A percentile compares a stretch with the other conserved stretches of the same genome.
Evolutionary conservation across 305 asterid genomes (phyloP).

Genomic region (Solanum hybrid): DNA sequence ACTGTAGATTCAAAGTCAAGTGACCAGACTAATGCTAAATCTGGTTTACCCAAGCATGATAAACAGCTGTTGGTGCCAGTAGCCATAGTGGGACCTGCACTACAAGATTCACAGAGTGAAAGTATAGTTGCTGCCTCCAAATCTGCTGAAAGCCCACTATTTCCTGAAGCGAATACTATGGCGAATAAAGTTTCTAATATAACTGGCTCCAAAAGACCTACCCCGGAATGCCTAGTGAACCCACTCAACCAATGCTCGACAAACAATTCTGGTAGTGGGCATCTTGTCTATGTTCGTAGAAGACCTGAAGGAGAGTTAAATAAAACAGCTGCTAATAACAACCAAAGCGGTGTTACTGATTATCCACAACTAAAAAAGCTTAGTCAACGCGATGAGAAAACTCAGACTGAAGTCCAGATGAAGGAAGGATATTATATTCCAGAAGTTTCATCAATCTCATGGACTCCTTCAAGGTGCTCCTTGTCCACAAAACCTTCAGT

Average conservation of each 20-base stretch:
- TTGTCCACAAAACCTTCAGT: constrained; percentile 32
- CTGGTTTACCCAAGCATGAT: constrained; percentile 28
- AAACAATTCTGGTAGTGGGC: constrained; percentile 37
- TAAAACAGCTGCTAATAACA: constrained; percentile 23
- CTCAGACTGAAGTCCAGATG: constrained; percentile 19
- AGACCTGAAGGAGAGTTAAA: constrained; percentile 41
- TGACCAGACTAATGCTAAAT: constrained; percentile 29
- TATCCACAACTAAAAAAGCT: constrained; percentile 20
- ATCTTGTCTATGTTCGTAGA: constrained; percentile 68
- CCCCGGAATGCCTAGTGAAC: constrained; percentile 18
- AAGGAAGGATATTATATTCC: constrained; percentile 21
- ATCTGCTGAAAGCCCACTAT: constrained; percentile 20
- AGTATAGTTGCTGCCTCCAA: constrained; percentile 20
- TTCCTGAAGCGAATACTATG: constrained; percentile 16
- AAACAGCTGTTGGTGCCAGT: constrained; percentile 21
- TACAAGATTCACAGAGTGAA: constrained; percentile 24
- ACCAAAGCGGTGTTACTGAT: constrained; percentile 17
- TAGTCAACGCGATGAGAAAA: constrained; percentile 19
- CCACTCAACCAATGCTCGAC: constrained; percentile 21
- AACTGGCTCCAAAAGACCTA: constrained; percentile 33
- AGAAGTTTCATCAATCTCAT: constrained; percentile 22
- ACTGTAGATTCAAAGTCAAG: constrained; percentile 34
- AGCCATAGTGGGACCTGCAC: constrained; percentile 19
- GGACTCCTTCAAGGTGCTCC: constrained; percentile 31
- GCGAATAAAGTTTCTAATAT: constrained; percentile 21